A percentile compares a stretch with the other conserved stretches of the same genome.
Conservation (phyloP, 2,329 filamentous ascomycete species). For the Calonectria montana region DNA sequence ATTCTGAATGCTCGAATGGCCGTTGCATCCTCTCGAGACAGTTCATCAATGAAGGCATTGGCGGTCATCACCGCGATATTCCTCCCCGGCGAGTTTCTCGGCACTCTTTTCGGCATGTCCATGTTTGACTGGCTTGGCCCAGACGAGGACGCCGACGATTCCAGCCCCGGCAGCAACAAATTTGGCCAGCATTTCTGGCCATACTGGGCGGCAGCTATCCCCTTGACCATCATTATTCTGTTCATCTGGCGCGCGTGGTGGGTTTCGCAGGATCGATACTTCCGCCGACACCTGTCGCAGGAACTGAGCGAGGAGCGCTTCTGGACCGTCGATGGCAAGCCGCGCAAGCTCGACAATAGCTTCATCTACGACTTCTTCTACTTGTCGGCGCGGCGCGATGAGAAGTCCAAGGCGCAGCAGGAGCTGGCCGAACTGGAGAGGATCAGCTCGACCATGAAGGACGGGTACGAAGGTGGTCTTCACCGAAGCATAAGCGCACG, state of each 20-base stretch:
- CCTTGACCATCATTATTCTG: constrained; percentile 56
- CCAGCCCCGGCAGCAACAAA: constrained; percentile 21
- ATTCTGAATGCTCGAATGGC: constrained; percentile 57
- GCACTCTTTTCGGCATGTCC: constrained; percentile 58
- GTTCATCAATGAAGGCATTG: constrained; percentile 60
- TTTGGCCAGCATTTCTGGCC: constrained; percentile 58
- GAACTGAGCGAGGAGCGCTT: constrained; percentile 61
- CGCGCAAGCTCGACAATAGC: constrained; percentile 54
- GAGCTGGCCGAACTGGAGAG: constrained; percentile 34
- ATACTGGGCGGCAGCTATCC: constrained; percentile 58
- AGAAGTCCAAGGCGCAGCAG: constrained; percentile 34
- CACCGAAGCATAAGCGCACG: constrained; percentile 27
- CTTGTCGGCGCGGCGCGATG: constrained; percentile 50
- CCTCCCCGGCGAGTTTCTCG: constrained; percentile 59
- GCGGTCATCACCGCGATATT: constrained; percentile 62
- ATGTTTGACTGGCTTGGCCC: constrained; percentile 60
- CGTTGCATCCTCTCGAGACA: constrained; percentile 54
- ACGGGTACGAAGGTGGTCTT: constrained; percentile 9
- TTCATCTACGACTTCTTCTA: constrained; percentile 59
- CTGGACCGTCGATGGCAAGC: constrained; percentile 58
- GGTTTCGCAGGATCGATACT: constrained; percentile 60
- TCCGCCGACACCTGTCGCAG: constrained; percentile 56
- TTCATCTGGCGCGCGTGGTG: constrained; percentile 59
- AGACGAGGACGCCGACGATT: constrained; percentile 42
- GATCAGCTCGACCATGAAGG: constrained; percentile 32